Base-by-base conservation (phyloP, 148 eudicot genomes). In the Arctostaphylos glauca region DNA sequence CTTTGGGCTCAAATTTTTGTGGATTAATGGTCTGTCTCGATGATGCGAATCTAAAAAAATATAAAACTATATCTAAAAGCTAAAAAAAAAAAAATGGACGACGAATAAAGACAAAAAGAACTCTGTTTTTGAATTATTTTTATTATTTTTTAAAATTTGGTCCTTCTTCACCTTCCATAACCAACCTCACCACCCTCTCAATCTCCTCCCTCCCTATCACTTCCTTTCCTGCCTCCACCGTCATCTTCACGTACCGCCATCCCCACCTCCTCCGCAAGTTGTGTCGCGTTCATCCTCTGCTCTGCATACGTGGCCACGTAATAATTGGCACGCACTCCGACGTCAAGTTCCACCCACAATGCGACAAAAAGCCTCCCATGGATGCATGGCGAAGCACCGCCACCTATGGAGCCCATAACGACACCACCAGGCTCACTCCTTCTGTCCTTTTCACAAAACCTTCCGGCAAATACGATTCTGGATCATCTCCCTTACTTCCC, bases 271-370 rank as follows among this genome's bases (percentile, higher is more conserved):
- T 44, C 80, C 49, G 6, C 67, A 16, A 85, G 21, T 46, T 74
- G 31, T 12, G 80, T 25, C 12, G 87, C 82, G 16, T 85, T 85
- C 87, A 81, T 85, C 68, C 74, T 81, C 66, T 85, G 84, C 84
- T 85, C 87, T 5, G 87, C 87, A 13, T 85, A 85, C 9, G 52
- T 41, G 83, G 86, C 86, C 83, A 81, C 5, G 78, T 72, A 6
- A 85, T 81, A 44, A 85, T 85, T 8, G 87, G 87, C 64, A 85
- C 84, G 2, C 87, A 76, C 46, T 85, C 87, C 74, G 81, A 3
- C 15, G 60, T 19, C 25, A 81, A 85, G 74, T 85, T 85, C 87
- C 87, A 85, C 66, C 87, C 84, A 12, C 87, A 85, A 21, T 86
- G 85, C 13, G 87, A 82, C 18, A 85, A 16, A 1, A 85, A 85